A percentile compares a stretch with the other conserved stretches of the same genome.
These are phyloP conservation scores for Phyllosticta citribraziliensis DNA, from an alignment of 2,329 filamentous ascomycete species.

Conservation along the genomic window DNA sequence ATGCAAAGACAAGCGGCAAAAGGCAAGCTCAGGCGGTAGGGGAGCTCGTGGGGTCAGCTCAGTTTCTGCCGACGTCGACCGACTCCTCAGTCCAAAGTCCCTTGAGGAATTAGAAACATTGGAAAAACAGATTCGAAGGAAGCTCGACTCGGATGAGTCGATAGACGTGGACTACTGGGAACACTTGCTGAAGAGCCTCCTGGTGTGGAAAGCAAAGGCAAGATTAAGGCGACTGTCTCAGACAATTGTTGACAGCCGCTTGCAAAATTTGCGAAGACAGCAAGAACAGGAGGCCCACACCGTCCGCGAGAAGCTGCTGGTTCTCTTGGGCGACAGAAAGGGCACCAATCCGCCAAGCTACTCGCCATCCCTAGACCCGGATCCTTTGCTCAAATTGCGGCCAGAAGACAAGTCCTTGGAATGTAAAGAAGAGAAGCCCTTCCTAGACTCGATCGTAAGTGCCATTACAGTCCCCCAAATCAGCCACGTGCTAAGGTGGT, in stretches of 20 bases:
- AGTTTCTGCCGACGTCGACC: conserved; percentile 80
- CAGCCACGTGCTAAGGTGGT: conserved; percentile 2
- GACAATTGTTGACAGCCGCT: conserved; percentile 60
- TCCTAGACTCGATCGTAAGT: conserved; percentile 47
- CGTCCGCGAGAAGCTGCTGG: conserved; percentile 41
- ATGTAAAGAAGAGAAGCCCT: conserved; percentile 47
- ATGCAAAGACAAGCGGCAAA: conserved; percentile 64
- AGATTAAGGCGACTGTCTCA: conserved; percentile 70
- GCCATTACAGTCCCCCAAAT: conserved; percentile 8
- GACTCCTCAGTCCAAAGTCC: conserved; percentile 73
- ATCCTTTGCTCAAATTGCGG: conserved; percentile 54
- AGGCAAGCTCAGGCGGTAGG: conserved; percentile 48
- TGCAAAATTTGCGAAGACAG: conserved; percentile 55
- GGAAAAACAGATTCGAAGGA: conserved; percentile 76
- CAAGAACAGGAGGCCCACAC: conserved; percentile 57
- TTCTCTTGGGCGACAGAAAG: not conserved
- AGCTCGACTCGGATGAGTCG: conserved; percentile 78
- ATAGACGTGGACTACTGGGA: conserved; percentile 99
- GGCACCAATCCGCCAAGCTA: not conserved
- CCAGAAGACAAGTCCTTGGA: conserved; percentile 53
- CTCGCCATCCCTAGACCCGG: conserved; percentile 45
- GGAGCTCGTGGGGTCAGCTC: conserved; percentile 71
- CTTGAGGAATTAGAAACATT: conserved; percentile 78
- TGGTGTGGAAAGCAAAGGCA: conserved; percentile 86
- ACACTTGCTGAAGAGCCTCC: conserved; percentile 72